Base-by-base conservation (phyloP, 139 green algal species). In the Chlorella ohadii region DNA sequence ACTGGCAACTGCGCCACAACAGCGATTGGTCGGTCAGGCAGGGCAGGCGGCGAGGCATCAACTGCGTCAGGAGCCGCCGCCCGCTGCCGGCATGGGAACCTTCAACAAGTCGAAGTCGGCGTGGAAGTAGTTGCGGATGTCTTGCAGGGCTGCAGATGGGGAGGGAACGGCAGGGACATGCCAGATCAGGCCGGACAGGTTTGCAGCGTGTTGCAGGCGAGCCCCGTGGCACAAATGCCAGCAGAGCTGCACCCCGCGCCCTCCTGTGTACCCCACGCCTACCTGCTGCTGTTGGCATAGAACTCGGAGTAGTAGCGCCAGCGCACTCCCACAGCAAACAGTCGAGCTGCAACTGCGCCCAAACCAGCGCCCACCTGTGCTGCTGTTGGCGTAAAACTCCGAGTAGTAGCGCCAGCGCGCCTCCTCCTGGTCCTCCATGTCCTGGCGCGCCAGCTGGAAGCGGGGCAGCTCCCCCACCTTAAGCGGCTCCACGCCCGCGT, bases 111-210 rank as follows among this genome's bases (percentile, higher is more conserved):
- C 76, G 11, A 82, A 82, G 36, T 82, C 76, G 0, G 59, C 38
- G 17, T 82, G 76, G 76, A 82, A 82, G 57, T 82, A 82, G 36
- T 23, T 71, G 36, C 76, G 76, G 4, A 82, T 33, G 59, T 82
- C 76, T 31, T 44, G 56, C 36, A 82, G 34, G 36, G 57, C 76
- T 82, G 76, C 76, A 72, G 27, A 38, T n/a, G 22, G 20, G 5
- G 27, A 11, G n/a, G n/a, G n/a, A n/a, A n/a, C n/a, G n/a, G n/a
- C n/a, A n/a, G n/a, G n/a, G n/a, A n/a, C n/a, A n/a, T n/a, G n/a
- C n/a, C n/a, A n/a, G n/a, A n/a, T n/a, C n/a, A n/a, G n/a, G n/a
- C n/a, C n/a, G n/a, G n/a, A n/a, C n/a, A n/a, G n/a, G n/a, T n/a
- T n/a, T n/a, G n/a, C n/a, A n/a, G n/a, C n/a, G n/a, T n/a, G n/a